Evolutionary conservation across 2,329 filamentous ascomycete species (phyloP).

Genomic region (Penicillium expansum): DNA sequence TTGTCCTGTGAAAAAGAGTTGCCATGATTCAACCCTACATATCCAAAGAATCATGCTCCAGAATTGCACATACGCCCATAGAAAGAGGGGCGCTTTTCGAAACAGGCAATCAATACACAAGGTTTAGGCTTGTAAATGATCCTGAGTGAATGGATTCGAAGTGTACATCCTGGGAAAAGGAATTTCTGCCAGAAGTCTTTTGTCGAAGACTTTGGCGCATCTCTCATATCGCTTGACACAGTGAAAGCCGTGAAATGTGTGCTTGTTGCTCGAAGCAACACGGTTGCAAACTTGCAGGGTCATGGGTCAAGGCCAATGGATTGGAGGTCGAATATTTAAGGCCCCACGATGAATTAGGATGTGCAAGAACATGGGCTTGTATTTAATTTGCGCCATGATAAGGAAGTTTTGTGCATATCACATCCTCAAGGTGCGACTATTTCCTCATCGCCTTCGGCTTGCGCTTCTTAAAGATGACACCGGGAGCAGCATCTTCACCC

Average conservation of each 20-base stretch:
- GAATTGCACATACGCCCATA: not conserved
- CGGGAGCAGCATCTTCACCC: constrained; percentile 25
- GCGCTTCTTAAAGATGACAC: constrained; percentile 50
- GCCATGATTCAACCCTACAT: not conserved
- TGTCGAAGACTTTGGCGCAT: not conserved
- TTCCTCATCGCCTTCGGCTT: constrained; percentile 46
- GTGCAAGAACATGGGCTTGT: not conserved
- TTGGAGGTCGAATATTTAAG: not conserved
- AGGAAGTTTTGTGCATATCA: not conserved
- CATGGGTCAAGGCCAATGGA: not conserved
- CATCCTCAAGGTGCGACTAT: constrained; percentile 17
- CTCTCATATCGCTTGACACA: not conserved
- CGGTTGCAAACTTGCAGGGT: not conserved
- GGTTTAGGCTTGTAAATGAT: not conserved
- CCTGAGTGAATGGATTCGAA: not conserved
- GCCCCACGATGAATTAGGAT: no score
- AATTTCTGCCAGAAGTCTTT: not conserved
- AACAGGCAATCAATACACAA: not conserved
- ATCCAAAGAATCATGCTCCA: not conserved
- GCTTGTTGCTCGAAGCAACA: not conserved
- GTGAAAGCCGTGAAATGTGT: not conserved
- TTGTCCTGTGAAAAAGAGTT: not conserved
- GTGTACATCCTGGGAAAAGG: not conserved
- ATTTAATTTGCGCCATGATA: not conserved
- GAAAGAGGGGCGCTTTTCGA: not conserved